These are phyloP conservation scores for Omphalotus guepiniiformis DNA, from an alignment of 768 basidiomycete genomes.

Conservation along the genomic window DNA sequence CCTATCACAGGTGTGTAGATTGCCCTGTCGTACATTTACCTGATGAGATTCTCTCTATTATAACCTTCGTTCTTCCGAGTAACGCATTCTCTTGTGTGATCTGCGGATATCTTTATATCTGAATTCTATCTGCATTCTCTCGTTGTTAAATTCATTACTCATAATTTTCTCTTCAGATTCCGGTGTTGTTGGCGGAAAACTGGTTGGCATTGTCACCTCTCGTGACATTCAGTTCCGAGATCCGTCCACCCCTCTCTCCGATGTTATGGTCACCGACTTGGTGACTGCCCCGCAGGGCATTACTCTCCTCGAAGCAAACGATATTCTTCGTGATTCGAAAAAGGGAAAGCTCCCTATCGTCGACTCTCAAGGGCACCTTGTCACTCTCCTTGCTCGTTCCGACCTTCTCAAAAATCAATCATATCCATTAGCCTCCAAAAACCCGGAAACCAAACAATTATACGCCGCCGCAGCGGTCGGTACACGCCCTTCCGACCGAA, in stretches of 20 bases:
- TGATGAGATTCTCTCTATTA: conserved; percentile 19
- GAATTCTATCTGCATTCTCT: conserved; percentile 19
- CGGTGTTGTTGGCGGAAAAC: conserved; percentile 83
- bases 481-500: conserved; percentile 84
- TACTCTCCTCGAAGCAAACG: conserved; percentile 88
- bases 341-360: conserved; percentile 96
- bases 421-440: conserved; percentile 92
- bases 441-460: conserved; percentile 87
- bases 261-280: conserved; percentile 87
- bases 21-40: not conserved
- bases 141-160: conserved; percentile 8
- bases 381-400: conserved; percentile 89
- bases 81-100: conserved; percentile 67
- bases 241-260: conserved; percentile 55
- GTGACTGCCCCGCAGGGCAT: conserved; percentile 87
- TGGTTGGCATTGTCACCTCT: conserved; percentile 93
- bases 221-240: conserved; percentile 94
- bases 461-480: conserved; percentile 96
- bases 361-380: conserved; percentile 59
- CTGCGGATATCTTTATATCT: conserved; percentile 56
- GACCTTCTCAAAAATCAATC: conserved; percentile 97
- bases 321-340: conserved; percentile 91
- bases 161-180: conserved; percentile 51
- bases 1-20: conserved; percentile 86
- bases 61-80: conserved; percentile 93